Conservation (phyloP, 768 basidiomycete genomes). For the Holtermanniella nyarrowii region DNA sequence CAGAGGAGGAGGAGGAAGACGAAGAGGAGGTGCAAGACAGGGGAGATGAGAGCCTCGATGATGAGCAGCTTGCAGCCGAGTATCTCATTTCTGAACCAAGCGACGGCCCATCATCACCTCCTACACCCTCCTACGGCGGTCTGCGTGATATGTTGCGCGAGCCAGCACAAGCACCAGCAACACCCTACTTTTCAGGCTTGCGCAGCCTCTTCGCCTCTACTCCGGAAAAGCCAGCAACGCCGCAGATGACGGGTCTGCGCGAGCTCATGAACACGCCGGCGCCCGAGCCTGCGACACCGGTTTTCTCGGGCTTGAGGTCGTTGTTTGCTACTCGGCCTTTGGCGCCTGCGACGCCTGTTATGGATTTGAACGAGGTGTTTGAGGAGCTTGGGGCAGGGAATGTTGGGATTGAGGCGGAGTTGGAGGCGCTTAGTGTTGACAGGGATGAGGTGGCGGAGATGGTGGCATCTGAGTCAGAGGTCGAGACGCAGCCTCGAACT, state of each 20-base stretch:
- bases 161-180: constrained; percentile 12
- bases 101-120: constrained; percentile 4
- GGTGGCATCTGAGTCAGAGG: too few species aligned
- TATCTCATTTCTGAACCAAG: background rate
- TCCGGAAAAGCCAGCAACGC: constrained; percentile 7
- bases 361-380: background rate
- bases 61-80: background rate
- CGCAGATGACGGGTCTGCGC: constrained; percentile 16
- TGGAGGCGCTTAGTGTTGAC: background rate
- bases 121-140: constrained; percentile 16
- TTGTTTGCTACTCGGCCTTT: constrained; percentile 11
- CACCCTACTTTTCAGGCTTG: constrained; percentile 24
- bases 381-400: background rate
- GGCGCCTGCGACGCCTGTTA: constrained; percentile 1
- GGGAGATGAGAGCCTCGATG: too few species aligned
- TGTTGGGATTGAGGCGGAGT: background rate
- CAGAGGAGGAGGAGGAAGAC: constrained; percentile 2
- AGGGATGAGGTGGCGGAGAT: too few species aligned
- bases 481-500: too few species aligned
- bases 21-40: background rate
- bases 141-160: constrained; percentile 8
- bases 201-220: constrained; percentile 15
- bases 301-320: constrained; percentile 19
- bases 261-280: constrained; percentile 11
- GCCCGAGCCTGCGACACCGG: constrained; percentile 19